Base-by-base conservation (phyloP, 2,329 filamentous ascomycete species). In the Cryphonectria nitschkei region DNA sequence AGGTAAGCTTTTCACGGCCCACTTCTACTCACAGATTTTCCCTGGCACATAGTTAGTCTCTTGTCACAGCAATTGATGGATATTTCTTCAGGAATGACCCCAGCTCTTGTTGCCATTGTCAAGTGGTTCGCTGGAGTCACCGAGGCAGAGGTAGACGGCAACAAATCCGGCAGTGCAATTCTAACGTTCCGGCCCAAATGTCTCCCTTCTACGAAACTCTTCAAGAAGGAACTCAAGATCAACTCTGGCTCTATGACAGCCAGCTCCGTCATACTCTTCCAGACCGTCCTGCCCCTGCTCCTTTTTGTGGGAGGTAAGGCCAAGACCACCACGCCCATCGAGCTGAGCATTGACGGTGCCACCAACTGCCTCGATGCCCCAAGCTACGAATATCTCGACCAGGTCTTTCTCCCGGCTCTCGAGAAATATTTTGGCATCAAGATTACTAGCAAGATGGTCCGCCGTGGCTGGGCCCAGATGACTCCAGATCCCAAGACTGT, bases 311-410 rank as follows among this genome's bases (percentile, higher is more conserved):
- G 83, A 29, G 81, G 68, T 26, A 56, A 69, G 22, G 34, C 82
- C 70, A 79, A 80, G 8, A 76, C 72, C n/a, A 77, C 75, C 11
- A 80, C 82, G 39, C 82, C 84, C 2, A 79, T 89, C n/a, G 81
- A 82, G 37, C 74, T 90, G 2, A 81, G 83, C 34, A 84, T 91
- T 11, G 81, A 83, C 1, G 88, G 88, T 6, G 88, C 89, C 11
- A 90, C 88, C 1, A 90, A 91, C 74, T 84, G 87, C 2, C 80
- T 82, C 19, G 88, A 83, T 74, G 88, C 87, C 0, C 81, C 84
- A 0, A 88, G 84, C 26, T 89, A 83, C 71, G 88, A 91, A 75
- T 91, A 90, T 75, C 79, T 90, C 5, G 86, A 89, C 74, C 88
- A 90, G 74, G 85, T 91, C 0, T 81, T 91, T 2, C 78, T 90